Percentiles rank a stretch among this genome's conserved stretches.
Evolutionary conservation across 2,329 filamentous ascomycete genomes (phyloP).

Genomic region (Xylogone sp.): DNA sequence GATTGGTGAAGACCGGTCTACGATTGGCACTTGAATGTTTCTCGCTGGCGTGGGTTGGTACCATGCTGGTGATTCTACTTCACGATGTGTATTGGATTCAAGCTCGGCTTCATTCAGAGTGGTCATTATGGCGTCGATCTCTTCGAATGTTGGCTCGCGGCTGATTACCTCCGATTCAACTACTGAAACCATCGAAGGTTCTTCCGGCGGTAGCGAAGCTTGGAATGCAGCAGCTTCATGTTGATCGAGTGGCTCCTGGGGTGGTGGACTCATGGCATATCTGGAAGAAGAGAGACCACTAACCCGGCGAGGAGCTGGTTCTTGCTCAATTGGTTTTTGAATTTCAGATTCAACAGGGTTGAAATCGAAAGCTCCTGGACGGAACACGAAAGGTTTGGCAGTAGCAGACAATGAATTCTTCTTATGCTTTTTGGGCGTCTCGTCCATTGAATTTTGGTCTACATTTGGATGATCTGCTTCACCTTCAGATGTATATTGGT

Average conservation of each 20-base stretch:
- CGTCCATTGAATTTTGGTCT: conserved; percentile 16
- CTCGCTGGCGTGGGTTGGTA: conserved; percentile 39
- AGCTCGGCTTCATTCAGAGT: conserved; percentile 73
- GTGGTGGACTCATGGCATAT: conserved; percentile 24
- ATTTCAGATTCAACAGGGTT: conserved; percentile 14
- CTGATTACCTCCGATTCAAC: conserved; percentile 5
- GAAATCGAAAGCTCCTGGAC: conserved; percentile 21
- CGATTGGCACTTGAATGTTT: conserved; percentile 33
- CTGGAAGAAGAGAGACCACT: conserved; percentile 21
- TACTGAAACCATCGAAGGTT: conserved; percentile 10
- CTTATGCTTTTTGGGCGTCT: conserved; percentile 29
- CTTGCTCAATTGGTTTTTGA: not conserved
- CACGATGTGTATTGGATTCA: conserved; percentile 36
- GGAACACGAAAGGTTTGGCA: conserved; percentile 60
- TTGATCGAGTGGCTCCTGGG: conserved; percentile 9
- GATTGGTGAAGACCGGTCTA: conserved; percentile 46
- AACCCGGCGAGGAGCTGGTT: conserved; percentile 5
- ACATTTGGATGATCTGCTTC: conserved; percentile 10
- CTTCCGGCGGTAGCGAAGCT: conserved; percentile 17
- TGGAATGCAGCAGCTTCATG: conserved; percentile 22
- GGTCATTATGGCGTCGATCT: conserved; percentile 91
- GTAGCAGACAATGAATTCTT: conserved; percentile 63
- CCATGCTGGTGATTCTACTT: conserved; percentile 38
- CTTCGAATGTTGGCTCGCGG: conserved; percentile 56
- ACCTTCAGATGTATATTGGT: conserved; percentile 17